These are phyloP conservation scores for Coniochaeta sp. DNA, from an alignment of 2,329 filamentous ascomycete genomes.

Conservation along the genomic window DNA sequence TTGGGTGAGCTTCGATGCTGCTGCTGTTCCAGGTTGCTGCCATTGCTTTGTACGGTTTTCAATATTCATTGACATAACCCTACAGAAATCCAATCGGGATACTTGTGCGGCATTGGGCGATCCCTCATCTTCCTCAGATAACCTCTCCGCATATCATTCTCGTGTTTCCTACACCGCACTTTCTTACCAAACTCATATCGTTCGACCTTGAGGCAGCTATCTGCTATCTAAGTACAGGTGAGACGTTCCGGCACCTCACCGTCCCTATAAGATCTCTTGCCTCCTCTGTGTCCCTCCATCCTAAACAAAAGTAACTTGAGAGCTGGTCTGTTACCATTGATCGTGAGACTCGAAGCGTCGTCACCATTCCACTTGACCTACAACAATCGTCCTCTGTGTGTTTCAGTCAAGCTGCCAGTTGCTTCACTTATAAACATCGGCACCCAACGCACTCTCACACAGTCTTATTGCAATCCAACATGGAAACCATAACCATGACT, in stretches of 20 bases:
- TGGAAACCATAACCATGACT: background rate
- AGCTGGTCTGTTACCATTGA: background rate
- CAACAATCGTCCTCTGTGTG: background rate
- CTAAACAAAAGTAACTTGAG: background rate
- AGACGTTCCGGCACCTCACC: no score
- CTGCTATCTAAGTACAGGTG: background rate
- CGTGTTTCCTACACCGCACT: background rate
- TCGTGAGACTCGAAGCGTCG: background rate
- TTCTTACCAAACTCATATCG: background rate
- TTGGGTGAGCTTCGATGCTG: background rate
- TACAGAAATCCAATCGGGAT: background rate
- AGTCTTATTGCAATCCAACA: background rate
- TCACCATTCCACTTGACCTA: background rate
- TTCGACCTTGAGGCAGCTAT: background rate
- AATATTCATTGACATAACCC: background rate
- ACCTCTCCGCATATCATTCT: background rate
- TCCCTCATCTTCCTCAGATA: background rate
- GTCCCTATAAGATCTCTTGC: background rate
- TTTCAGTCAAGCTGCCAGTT: background rate
- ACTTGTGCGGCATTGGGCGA: background rate
- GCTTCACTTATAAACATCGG: background rate
- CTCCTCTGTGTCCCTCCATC: background rate
- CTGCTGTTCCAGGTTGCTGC: background rate
- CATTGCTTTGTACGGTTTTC: no score
- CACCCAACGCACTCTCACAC: background rate